phyloP scores from a whole-genome alignment of 2,329 filamentous ascomycete genomes.

The Claviceps purpurea region DNA sequence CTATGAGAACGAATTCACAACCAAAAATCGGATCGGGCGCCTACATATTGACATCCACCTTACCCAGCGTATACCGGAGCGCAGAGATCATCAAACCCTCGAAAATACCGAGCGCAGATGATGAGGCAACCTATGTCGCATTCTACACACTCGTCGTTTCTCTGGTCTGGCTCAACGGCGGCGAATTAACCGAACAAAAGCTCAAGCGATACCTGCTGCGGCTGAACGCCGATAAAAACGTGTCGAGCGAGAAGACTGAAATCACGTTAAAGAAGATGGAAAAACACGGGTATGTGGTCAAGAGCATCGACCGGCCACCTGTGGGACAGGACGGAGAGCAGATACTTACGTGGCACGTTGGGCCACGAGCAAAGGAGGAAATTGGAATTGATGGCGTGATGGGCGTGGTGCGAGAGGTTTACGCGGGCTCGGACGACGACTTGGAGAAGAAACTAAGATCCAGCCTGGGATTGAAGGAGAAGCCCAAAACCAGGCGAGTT shows the following conservation, averaged over 20 bases:
- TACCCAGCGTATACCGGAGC: constrained; percentile 55
- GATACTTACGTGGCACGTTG: constrained; percentile 67
- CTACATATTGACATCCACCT: constrained; percentile 63
- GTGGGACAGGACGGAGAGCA: constrained; percentile 53
- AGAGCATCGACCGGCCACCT: constrained; percentile 49
- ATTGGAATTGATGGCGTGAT: constrained; percentile 65
- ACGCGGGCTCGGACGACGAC: constrained; percentile 38
- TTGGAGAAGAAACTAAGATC: constrained; percentile 45
- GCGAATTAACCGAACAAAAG: constrained; percentile 62
- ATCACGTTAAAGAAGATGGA: constrained; percentile 60
- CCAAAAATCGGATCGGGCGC: constrained; percentile 48
- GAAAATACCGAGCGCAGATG: constrained; percentile 46
- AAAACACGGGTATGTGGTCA: constrained; percentile 72
- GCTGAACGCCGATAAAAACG: constrained; percentile 61
- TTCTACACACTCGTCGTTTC: constrained; percentile 72
- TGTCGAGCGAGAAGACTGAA: constrained; percentile 65
- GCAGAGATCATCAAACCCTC: constrained; percentile 56
- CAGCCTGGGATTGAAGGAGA: constrained; percentile 42
- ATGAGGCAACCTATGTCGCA: constrained; percentile 68
- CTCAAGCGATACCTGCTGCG: constrained; percentile 62
- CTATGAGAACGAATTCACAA: constrained; percentile 32
- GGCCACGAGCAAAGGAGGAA: constrained; percentile 74
- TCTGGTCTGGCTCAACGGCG: constrained; percentile 62
- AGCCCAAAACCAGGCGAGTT: constrained; percentile 13
- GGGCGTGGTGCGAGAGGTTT: constrained; percentile 51